A percentile compares a stretch with the other conserved stretches of the same genome.
Evolutionary conservation across 192 early-diverging fungal species (phyloP).

Genomic region (Backusella luteola): DNA sequence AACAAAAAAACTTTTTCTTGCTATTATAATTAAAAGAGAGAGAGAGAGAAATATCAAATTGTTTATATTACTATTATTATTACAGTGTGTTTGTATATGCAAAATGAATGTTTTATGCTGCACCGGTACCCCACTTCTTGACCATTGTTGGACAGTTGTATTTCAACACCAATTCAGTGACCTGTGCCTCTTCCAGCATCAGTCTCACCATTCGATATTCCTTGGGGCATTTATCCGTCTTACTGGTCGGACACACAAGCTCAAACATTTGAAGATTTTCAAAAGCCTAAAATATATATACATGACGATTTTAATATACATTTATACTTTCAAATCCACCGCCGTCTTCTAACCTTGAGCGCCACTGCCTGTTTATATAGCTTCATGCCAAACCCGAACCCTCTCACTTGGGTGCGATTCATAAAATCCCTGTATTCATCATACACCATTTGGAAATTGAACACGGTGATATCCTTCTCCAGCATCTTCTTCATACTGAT

Average conservation of each 20-base stretch:
- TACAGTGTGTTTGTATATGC: too few species aligned
- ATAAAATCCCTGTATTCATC: slow-evolving; percentile 89
- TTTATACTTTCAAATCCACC: background rate
- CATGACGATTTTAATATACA: background rate
- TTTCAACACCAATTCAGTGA: slow-evolving; percentile 58
- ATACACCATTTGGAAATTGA: slow-evolving; percentile 95
- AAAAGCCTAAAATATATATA: slow-evolving; percentile 57
- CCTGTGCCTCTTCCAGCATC: slow-evolving; percentile 68
- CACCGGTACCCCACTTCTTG: slow-evolving; percentile 57
- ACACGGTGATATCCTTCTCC: slow-evolving; percentile 60
- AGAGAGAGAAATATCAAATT: slow-evolving; percentile 3
- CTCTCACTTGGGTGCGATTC: slow-evolving; percentile 52
- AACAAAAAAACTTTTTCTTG: background rate
- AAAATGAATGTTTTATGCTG: background rate
- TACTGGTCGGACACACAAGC: slow-evolving; percentile 59
- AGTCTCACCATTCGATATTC: slow-evolving; percentile 86
- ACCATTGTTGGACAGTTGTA: slow-evolving; percentile 66
- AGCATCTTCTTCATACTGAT: slow-evolving; percentile 75
- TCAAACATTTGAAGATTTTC: slow-evolving; percentile 74
- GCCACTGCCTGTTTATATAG: slow-evolving; percentile 79
- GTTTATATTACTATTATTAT: background rate
- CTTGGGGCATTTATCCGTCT: slow-evolving; percentile 64
- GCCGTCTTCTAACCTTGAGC: slow-evolving; percentile 59
- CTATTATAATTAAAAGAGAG: background rate
- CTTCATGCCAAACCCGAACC: slow-evolving; percentile 58